phyloP scores from a whole-genome alignment of 2,329 filamentous ascomycete species.

The Cladobotryum protrusum region DNA sequence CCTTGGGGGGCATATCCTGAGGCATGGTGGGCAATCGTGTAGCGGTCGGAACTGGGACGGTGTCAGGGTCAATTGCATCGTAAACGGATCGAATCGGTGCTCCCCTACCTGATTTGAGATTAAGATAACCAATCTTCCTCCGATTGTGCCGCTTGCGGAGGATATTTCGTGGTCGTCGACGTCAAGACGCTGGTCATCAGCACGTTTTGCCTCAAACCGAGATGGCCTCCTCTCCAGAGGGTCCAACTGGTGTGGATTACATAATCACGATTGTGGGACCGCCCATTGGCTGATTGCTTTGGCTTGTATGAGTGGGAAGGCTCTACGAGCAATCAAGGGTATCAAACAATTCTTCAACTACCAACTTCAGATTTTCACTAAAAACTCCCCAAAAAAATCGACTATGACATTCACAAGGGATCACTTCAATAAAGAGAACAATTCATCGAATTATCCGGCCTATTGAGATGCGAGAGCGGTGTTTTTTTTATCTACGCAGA shows the following conservation, averaged over 20 bases:
- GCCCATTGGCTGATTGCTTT: too few relatives aligned
- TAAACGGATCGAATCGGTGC: background rate
- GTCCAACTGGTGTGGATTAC: background rate
- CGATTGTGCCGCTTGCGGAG: conserved; percentile 7
- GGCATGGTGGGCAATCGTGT: conserved; percentile 59
- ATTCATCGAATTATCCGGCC: too few relatives aligned
- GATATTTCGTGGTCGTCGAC: conserved; percentile 1
- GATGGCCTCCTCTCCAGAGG: conserved; percentile 3
- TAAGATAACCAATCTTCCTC: background rate
- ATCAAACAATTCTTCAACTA: too few relatives aligned
- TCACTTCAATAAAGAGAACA: too few relatives aligned
- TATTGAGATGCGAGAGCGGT: too few relatives aligned
- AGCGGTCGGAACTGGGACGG: conserved; percentile 11
- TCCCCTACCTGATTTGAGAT: background rate
- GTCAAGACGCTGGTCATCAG: conserved; percentile 3
- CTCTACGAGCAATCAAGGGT: too few relatives aligned
- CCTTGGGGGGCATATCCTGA: conserved; percentile 93
- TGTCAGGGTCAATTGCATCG: conserved; percentile 7
- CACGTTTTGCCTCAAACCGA: background rate
- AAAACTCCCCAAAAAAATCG: too few relatives aligned
- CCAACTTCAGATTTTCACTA: too few relatives aligned
- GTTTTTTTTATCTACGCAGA: too few relatives aligned
- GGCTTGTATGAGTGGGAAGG: too few relatives aligned
- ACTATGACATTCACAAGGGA: too few relatives aligned
- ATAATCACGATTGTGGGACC: too few relatives aligned